These are phyloP conservation scores for Zalaria obscura DNA, from an alignment of 2,329 filamentous ascomycete species.

Conservation along the genomic window DNA sequence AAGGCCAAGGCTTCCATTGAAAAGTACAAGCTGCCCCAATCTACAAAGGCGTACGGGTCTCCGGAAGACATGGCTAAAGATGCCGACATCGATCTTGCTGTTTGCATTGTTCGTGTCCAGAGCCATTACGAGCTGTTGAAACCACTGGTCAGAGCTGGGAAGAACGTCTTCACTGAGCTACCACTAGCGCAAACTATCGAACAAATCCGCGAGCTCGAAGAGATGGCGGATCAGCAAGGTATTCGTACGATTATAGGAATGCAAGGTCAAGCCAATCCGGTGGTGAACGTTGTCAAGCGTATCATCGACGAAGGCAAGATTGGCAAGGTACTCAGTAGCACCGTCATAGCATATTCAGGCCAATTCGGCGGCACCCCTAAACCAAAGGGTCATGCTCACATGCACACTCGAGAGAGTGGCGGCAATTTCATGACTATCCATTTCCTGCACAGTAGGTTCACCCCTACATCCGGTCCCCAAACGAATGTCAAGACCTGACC, in stretches of 20 bases:
- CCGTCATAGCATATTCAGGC: conserved; percentile 15
- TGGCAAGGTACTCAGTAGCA: conserved; percentile 27
- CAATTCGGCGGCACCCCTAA: not conserved
- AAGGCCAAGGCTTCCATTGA: conserved; percentile 29
- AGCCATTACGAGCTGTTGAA: conserved; percentile 27
- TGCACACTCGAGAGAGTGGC: conserved; percentile 31
- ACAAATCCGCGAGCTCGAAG: conserved; percentile 28
- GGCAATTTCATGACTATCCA: conserved; percentile 27
- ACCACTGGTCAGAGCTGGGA: conserved; percentile 29
- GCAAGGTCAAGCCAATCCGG: conserved; percentile 29
- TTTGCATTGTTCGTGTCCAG: conserved; percentile 29
- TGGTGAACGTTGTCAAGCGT: conserved; percentile 26
- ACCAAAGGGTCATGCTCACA: conserved; percentile 11
- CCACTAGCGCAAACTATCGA: conserved; percentile 27
- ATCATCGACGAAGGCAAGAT: conserved; percentile 29
- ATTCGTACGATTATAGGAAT: conserved; percentile 33
- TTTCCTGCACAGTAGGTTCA: conserved; percentile 3
- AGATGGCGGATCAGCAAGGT: conserved; percentile 24
- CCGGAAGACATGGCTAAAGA: conserved; percentile 30
- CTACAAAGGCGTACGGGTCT: conserved; percentile 29
- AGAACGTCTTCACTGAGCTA: conserved; percentile 38
- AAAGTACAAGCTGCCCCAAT: conserved; percentile 21
- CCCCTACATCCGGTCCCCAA: not conserved
- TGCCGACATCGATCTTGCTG: conserved; percentile 33
- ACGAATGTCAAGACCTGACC: not conserved